These are phyloP conservation scores for Trichoderma pleuroti DNA, from an alignment of 2,329 filamentous ascomycete species.

Conservation along the genomic window DNA sequence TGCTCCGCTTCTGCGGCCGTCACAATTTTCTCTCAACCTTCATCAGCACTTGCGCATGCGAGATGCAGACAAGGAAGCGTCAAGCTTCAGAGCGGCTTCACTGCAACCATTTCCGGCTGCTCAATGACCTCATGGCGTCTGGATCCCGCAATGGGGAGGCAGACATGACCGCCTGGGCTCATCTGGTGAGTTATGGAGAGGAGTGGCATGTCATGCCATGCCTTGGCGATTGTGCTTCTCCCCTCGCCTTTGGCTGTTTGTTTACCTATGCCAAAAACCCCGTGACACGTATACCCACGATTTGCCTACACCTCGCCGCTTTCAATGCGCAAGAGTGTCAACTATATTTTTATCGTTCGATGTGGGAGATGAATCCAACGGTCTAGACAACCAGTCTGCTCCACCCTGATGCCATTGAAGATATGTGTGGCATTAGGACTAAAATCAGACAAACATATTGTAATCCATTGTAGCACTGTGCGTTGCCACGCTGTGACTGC, in stretches of 20 bases:
- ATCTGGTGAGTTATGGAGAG: neutral
- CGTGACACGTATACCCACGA: constrained; percentile 41
- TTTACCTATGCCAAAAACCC: neutral
- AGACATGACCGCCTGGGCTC: neutral
- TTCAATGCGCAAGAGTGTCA: constrained; percentile 57
- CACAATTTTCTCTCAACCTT: constrained; percentile 11
- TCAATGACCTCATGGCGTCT: constrained; percentile 4
- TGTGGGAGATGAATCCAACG: constrained; percentile 60
- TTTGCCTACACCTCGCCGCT: constrained; percentile 60
- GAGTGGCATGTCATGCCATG: neutral
- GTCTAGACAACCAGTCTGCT: constrained; percentile 67
- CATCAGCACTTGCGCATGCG: constrained; percentile 10
- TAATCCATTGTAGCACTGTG: constrained; percentile 10
- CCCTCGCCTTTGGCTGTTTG: neutral
- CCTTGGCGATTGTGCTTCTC: neutral
- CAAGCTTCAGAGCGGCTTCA: neutral
- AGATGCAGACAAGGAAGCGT: neutral
- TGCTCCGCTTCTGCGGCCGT: constrained; percentile 9
- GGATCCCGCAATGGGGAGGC: constrained; percentile 3
- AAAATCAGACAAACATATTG: constrained; percentile 57
- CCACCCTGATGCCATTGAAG: constrained; percentile 61
- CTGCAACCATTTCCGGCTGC: neutral
- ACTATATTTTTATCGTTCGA: constrained; percentile 55
- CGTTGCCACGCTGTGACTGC: neutral
- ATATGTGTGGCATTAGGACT: constrained; percentile 58